Base-by-base conservation (phyloP, 108 stramenopile species). In the Cyclostephanos invisitatus region DNA sequence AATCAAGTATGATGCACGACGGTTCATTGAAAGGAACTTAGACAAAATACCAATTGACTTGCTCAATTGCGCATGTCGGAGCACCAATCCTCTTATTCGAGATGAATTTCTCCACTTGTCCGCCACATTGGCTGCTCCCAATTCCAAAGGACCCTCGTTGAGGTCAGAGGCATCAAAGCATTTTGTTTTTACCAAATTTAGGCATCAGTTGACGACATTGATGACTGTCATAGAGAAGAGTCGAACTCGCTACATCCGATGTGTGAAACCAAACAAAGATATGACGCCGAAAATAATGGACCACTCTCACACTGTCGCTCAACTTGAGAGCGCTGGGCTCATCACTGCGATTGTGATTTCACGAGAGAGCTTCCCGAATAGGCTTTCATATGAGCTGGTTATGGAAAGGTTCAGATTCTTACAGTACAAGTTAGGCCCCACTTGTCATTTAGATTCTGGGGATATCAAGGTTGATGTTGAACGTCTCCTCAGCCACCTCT, bases 321-420 rank as follows among this genome's bases (percentile, higher is more conserved):
- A 98, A 72, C 84, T 98, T 7, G 81, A 95, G 71, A 97, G 95
- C 69, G 94, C 96, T 25, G 98, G 98, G 20, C 88, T 98, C 24
- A 83, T 96, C 28, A 97, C 97, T 65, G 96, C 97, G 25, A 85
- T 93, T 40, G 80, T 77, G 6, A 94, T 98, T 25, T 83, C 91
- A 12, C 81, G 96, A 24, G 94, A 96, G 51, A 96, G 88, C 35
- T 97, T 91, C 81, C 97, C 98, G 15, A 95, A 96, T 64, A 94
- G 86, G 28, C 78, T 97, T 42, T 44, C 84, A 28, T 91, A 93
- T 64, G 83, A 82, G 21, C 77, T 85, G 18, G 84, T 96, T 17
- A 64, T 77, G 66, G 75, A 83, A 35, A 81, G 90, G 28, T 94
- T 90, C 67, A 89, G 84, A 73, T 83, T 86, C 44, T 65, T 93